Percentiles rank a stretch among this genome's conserved stretches.
Conservation (phyloP, 176 grass and related monocot genomes). For the Juncus inflexus region DNA sequence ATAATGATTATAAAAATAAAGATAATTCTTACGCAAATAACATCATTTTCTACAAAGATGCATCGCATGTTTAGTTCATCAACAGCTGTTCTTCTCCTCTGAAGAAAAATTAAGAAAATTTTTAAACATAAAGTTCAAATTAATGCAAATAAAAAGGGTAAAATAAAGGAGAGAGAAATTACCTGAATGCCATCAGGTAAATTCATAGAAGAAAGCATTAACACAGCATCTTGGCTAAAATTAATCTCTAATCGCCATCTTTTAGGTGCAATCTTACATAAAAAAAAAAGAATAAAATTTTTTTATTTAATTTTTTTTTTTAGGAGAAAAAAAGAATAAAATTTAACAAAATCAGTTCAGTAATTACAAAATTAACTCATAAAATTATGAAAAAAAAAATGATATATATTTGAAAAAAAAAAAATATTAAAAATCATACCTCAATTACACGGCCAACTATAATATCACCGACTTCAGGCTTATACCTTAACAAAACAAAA, state of each 20-base stretch:
- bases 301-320: neutral
- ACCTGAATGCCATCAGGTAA: slow-evolving; percentile 96
- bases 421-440: slow-evolving; percentile 27
- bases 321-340: neutral
- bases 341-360: neutral
- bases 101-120: slow-evolving; percentile 4
- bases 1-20: neutral
- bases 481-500: slow-evolving; percentile 51
- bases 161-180: slow-evolving; percentile 7
- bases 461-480: slow-evolving; percentile 96
- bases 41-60: slow-evolving; percentile 97
- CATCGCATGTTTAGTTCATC: slow-evolving; percentile 95
- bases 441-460: slow-evolving; percentile 96
- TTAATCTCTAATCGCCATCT: slow-evolving; percentile 91
- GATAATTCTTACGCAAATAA: slow-evolving; percentile 78
- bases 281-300: slow-evolving; percentile 15
- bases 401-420: neutral
- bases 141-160: neutral
- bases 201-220: slow-evolving; percentile 98
- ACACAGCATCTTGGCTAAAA: slow-evolving; percentile 84
- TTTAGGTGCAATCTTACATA: slow-evolving; percentile 69
- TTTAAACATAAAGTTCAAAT: neutral
- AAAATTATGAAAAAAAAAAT: slow-evolving; percentile 8
- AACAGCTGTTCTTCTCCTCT: slow-evolving; percentile 95
- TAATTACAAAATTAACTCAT: no score